phyloP scores from a whole-genome alignment of 2,329 filamentous ascomycete genomes.

The Macrophomina phaseolina region DNA sequence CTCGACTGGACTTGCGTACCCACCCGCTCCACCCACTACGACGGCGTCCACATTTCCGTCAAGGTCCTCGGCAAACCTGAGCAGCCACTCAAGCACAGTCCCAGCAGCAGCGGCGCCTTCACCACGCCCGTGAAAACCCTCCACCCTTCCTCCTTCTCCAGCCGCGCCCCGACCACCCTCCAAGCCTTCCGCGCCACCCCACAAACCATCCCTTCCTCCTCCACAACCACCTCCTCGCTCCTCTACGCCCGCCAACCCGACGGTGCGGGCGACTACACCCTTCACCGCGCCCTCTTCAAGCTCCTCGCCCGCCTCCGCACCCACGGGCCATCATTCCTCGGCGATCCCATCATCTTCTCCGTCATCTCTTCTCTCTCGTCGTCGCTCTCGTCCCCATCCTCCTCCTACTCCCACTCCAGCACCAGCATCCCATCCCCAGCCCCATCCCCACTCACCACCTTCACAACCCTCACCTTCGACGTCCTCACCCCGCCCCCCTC shows the following conservation, averaged over 20 bases:
- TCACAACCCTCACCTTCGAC: slow-evolving; percentile 2
- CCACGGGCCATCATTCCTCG: slow-evolving; percentile 11
- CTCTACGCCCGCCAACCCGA: slow-evolving; percentile 10
- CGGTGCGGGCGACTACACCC: background rate
- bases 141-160: background rate
- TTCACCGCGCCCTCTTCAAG: slow-evolving; percentile 20
- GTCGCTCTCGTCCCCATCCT: background rate
- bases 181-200: background rate
- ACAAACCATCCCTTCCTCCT: background rate
- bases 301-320: slow-evolving; percentile 14
- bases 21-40: slow-evolving; percentile 12
- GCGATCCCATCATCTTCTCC: slow-evolving; percentile 21
- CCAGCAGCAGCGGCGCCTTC: background rate
- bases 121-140: background rate
- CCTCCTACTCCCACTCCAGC: background rate
- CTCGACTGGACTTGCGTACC: slow-evolving; percentile 21
- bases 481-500: background rate
- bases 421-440: background rate
- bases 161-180: background rate
- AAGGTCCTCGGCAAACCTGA: slow-evolving; percentile 7
- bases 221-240: background rate
- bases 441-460: background rate
- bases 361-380: background rate
- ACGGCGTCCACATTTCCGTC: slow-evolving; percentile 13
- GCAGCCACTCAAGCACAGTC: background rate